Evolutionary conservation across 2,329 filamentous ascomycete genomes (phyloP), one percentile per base, ranked within the genome.

Genomic region (Remersonia thermophila): DNA sequence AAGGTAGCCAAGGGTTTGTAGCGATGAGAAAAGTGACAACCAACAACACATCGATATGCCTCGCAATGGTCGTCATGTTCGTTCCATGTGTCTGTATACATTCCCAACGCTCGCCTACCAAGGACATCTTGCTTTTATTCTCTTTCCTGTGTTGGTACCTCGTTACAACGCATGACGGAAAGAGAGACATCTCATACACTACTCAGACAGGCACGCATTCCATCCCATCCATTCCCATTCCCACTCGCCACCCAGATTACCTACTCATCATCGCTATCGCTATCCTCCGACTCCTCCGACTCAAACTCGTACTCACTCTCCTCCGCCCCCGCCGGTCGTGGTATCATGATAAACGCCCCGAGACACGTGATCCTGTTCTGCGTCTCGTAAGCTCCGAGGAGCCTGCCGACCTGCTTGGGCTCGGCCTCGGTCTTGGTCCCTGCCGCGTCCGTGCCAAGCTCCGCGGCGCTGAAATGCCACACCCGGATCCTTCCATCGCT

Each of bases 361-460:
- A 96, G 54, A 55, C 91, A 96, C 27, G 87, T 96, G 47, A 96
- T 86, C 38, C 91, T 69, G 55, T 89, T 87, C 31, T 80, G 77
- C 15, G 87, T 94, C 58, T 87, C 80, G 51, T 91, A 91, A 23
- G 72, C 77, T 12, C 79, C 85, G 30, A 94, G 55, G 37, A 93
- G 55, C 45, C 61, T 69, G 20, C 83, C 86, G 15, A 83, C 49
- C 41, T 60, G 54, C 45, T 49, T 55, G 26, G 49, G 43, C 15
- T 23, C 20, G 9, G 20, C 20, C n/a, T n/a, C n/a, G n/a, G 35
- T 26, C 38, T 46, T 47, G 9, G 20, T 23, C 5, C 20, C 9
- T 5, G 5, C 20, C 20, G 5, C 9, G 20, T 23, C 20, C 20
- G 5, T 23, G 9, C 20, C 20, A 23, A 29, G 12, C 27, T 69